Evolutionary conservation across 108 stramenopile species (phyloP).

Genomic region (Cyclotella sp.): DNA sequence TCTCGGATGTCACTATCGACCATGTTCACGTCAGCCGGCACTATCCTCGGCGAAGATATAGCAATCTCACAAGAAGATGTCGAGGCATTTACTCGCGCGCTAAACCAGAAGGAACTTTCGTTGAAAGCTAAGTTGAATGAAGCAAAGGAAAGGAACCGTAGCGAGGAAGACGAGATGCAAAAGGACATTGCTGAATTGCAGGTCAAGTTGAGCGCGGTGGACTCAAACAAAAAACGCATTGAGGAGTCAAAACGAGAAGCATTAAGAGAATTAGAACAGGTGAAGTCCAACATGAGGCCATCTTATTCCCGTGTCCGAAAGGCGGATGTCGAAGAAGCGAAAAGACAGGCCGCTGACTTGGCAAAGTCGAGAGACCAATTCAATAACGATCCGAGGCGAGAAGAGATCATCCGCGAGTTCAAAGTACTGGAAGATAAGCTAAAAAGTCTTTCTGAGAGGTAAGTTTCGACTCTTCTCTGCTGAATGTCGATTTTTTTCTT

Average conservation of each 20-base stretch:
- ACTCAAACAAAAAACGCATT: conserved; percentile 52
- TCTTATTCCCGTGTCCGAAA: conserved; percentile 44
- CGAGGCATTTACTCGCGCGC: conserved; percentile 61
- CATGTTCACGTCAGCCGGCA: conserved; percentile 30
- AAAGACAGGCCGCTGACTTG: conserved; percentile 33
- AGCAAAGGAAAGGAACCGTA: conserved; percentile 45
- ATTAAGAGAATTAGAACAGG: conserved; percentile 47
- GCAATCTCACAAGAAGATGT: conserved; percentile 71
- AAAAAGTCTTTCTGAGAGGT: conserved; percentile 55
- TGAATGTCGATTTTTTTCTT: background rate
- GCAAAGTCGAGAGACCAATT: conserved; percentile 35
- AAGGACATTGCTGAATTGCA: conserved; percentile 68
- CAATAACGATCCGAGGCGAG: conserved; percentile 57
- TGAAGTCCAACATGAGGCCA: conserved; percentile 36
- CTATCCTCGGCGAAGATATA: conserved; percentile 25
- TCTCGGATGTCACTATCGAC: conserved; percentile 38
- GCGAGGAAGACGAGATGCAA: conserved; percentile 64
- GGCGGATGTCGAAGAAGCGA: conserved; percentile 57
- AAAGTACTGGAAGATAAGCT: conserved; percentile 68
- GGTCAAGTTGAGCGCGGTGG: conserved; percentile 60
- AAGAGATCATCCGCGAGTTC: conserved; percentile 80
- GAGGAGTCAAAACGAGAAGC: conserved; percentile 52
- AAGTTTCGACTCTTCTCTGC: background rate
- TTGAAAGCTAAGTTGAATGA: conserved; percentile 45
- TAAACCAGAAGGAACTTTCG: conserved; percentile 53